Percentiles rank a stretch among this genome's conserved stretches.
Conservation (phyloP, 148 eudicot genomes). For the Rhododendron henanense region DNA sequence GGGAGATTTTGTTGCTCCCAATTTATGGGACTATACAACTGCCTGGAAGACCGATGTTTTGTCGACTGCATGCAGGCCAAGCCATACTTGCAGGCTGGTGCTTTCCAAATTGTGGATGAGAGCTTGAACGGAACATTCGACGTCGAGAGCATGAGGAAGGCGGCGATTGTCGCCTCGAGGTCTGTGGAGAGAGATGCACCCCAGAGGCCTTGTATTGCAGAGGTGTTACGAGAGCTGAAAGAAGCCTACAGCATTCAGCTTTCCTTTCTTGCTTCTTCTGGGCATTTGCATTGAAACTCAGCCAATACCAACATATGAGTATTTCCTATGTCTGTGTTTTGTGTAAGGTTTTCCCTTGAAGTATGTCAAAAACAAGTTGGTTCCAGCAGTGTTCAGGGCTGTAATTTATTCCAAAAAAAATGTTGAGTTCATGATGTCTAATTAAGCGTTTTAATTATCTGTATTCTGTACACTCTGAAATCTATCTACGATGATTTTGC, state of each 20-base stretch:
- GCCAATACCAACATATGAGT: background rate
- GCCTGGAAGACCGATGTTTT: background rate
- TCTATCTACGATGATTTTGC: background rate
- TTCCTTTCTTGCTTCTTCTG: slow-evolving; percentile 50
- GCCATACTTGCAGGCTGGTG: slow-evolving; percentile 80
- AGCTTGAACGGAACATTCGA: slow-evolving; percentile 53
- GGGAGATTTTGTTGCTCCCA: too few species aligned
- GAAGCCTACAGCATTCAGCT: slow-evolving; percentile 77
- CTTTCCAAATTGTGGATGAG: slow-evolving; percentile 77
- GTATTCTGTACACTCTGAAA: background rate
- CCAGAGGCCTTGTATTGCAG: slow-evolving; percentile 60
- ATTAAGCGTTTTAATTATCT: background rate
- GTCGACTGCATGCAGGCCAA: slow-evolving; percentile 59
- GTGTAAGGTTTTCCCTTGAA: background rate
- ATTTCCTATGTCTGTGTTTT: background rate
- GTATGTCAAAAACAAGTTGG: background rate
- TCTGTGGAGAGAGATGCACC: slow-evolving; percentile 75
- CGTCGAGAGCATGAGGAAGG: slow-evolving; percentile 67
- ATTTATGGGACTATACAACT: background rate
- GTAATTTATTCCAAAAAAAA: background rate
- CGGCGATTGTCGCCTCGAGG: slow-evolving; percentile 55
- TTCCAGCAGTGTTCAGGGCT: background rate
- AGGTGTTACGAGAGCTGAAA: slow-evolving; percentile 58
- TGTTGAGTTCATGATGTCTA: background rate
- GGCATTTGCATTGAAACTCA: slow-evolving; percentile 19